Conservation (phyloP, 176 grass and related monocot genomes). For the Musa itinerans region DNA sequence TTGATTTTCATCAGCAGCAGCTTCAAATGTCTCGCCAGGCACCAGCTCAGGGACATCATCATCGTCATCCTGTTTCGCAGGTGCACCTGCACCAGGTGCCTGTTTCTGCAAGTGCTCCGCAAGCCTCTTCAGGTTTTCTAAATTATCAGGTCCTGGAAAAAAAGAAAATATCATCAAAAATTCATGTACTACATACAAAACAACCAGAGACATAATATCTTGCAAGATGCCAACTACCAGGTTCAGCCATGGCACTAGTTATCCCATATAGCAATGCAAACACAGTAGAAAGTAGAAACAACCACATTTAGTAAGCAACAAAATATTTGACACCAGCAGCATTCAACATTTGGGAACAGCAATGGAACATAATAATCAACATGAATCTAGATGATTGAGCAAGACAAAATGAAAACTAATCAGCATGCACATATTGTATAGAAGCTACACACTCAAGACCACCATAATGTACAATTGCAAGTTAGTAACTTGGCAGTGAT, state of each 20-base stretch:
- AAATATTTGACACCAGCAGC: background rate
- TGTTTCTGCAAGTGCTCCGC: constrained; percentile 66
- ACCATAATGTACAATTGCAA: no score
- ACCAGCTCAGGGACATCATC: constrained; percentile 70
- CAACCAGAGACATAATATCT: no score
- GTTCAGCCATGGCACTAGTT: no score
- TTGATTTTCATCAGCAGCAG: constrained; percentile 31
- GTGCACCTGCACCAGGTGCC: constrained; percentile 17
- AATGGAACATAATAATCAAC: background rate
- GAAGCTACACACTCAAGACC: no score
- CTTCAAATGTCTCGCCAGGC: constrained; percentile 59
- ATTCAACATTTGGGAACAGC: background rate
- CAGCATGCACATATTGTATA: no score
- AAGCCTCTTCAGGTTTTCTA: constrained; percentile 50
- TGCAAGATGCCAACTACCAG: no score
- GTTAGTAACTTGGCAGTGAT: no score
- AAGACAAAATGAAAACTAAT: no score
- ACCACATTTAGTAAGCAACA: background rate
- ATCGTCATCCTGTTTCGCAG: constrained; percentile 18
- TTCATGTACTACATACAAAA: no score
- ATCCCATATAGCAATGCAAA: no score
- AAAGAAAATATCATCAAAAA: background rate
- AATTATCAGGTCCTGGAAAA: constrained; percentile 52
- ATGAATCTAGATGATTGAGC: background rate
- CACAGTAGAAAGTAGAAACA: no score